Evolutionary conservation across 1,139 yeast species (phyloP).

Genomic region (Saccharomycopsis crataegensis): DNA sequence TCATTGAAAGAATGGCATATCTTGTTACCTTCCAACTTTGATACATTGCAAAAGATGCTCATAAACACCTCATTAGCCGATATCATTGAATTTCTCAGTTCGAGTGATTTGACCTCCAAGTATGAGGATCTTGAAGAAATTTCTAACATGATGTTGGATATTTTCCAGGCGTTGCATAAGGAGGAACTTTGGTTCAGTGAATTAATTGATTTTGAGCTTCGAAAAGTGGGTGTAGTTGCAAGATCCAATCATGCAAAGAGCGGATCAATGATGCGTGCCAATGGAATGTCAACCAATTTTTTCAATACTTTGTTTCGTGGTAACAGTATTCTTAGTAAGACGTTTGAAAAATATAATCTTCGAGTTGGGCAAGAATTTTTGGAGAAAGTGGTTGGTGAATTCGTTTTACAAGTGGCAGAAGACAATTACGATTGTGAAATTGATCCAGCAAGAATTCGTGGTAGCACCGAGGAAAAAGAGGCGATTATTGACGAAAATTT

Average conservation of each 20-base stretch:
- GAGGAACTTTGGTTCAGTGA: constrained; percentile 66
- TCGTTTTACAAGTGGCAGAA: constrained; percentile 48
- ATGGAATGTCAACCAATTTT: constrained; percentile 30
- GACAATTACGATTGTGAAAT: constrained; percentile 59
- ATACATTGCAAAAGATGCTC: constrained; percentile 53
- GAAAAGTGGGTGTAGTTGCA: constrained; percentile 36
- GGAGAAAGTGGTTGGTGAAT: constrained; percentile 62
- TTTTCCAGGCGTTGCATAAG: constrained; percentile 54
- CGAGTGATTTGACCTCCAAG: constrained; percentile 28
- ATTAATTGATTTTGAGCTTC: constrained; percentile 58
- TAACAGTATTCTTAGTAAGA: constrained; percentile 70
- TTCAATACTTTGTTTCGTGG: constrained; percentile 81
- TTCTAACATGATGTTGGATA: constrained; percentile 51
- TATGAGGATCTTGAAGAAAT: constrained; percentile 46
- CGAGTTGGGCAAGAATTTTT: constrained; percentile 76
- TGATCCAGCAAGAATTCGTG: constrained; percentile 51
- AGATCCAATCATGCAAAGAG: constrained; percentile 20
- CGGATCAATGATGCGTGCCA: constrained; percentile 16
- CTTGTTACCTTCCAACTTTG: constrained; percentile 51
- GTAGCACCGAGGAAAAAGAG: constrained; percentile 29
- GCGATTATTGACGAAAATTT: constrained; percentile 43
- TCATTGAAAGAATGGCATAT: constrained; percentile 50
- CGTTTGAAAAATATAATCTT: constrained; percentile 69
- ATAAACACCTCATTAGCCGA: constrained; percentile 44
- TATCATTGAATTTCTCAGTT: constrained; percentile 39